A percentile compares a stretch with the other conserved stretches of the same genome.
Conservation (phyloP, 371 early-diverging fungal genomes). For the Dichotomocladium elegans region DNA sequence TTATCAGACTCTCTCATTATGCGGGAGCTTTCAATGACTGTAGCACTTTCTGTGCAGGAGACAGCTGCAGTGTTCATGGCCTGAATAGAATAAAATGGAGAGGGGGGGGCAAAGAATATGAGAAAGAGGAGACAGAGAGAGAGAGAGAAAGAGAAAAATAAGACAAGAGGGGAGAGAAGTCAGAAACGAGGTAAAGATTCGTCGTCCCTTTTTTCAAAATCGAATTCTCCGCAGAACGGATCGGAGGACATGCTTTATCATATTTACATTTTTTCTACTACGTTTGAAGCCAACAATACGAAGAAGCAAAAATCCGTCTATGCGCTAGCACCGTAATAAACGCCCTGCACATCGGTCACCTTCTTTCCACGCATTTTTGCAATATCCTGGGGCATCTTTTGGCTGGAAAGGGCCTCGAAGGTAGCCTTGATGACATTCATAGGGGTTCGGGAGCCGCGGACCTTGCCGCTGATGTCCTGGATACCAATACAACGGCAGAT, state of each 20-base stretch:
- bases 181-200: too few relatives aligned
- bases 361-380: constrained; percentile 88
- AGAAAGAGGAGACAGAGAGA: neutral
- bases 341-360: constrained; percentile 84
- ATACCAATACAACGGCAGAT: constrained; percentile 93
- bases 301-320: too few relatives aligned
- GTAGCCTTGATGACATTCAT: constrained; percentile 98
- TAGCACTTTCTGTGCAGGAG: neutral
- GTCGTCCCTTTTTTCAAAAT: too few relatives aligned
- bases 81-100: too few relatives aligned
- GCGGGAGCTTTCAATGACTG: neutral
- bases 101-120: neutral
- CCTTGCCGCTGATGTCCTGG: constrained; percentile 89
- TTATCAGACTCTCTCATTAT: neutral
- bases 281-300: too few relatives aligned
- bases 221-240: neutral
- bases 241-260: too few relatives aligned
- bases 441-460: constrained; percentile 89
- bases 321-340: constrained; percentile 78
- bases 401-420: constrained; percentile 87
- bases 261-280: too few relatives aligned
- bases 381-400: constrained; percentile 84
- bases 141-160: neutral
- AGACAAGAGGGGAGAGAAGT: neutral
- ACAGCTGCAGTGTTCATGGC: neutral